phyloP scores from a whole-genome alignment of 2,329 filamentous ascomycete genomes.

The Pseudocercospora fuligena region DNA sequence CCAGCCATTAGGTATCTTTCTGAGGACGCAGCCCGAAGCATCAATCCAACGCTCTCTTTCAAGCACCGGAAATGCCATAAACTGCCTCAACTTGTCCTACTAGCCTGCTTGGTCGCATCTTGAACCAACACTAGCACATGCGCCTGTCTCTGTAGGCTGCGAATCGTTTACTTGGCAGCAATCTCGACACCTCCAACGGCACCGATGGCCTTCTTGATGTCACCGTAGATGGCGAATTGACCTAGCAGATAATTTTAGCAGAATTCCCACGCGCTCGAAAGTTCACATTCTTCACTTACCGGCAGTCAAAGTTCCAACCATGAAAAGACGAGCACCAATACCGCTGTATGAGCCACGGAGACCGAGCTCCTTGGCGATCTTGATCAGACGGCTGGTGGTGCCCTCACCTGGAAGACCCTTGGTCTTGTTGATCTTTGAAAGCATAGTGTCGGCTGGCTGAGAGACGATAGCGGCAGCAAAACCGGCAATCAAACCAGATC shows the following conservation, averaged over 20 bases:
- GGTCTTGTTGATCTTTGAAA: slow-evolving; percentile 96
- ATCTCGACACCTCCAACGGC: slow-evolving; percentile 80
- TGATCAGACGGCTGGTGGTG: slow-evolving; percentile 78
- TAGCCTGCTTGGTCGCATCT: slow-evolving; percentile 12
- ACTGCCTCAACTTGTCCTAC: slow-evolving; percentile 3
- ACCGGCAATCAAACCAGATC: slow-evolving; percentile 82
- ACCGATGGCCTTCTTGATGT: slow-evolving; percentile 54
- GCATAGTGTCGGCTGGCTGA: slow-evolving; percentile 91
- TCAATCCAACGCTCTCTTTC: neutral
- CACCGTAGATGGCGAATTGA: slow-evolving; percentile 89
- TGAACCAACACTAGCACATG: slow-evolving; percentile 6
- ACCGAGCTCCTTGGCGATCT: slow-evolving; percentile 87
- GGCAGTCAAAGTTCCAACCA: slow-evolving; percentile 75
- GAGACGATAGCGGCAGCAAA: slow-evolving; percentile 87
- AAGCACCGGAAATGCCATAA: slow-evolving; percentile 6
- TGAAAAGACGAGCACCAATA: slow-evolving; percentile 79
- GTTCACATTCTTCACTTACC: slow-evolving; percentile 36
- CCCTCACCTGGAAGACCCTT: slow-evolving; percentile 85
- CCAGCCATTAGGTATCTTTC: slow-evolving; percentile 15
- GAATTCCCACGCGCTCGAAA: neutral
- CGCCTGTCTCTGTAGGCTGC: neutral
- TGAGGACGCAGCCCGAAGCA: neutral
- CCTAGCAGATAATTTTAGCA: slow-evolving; percentile 36
- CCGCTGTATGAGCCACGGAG: slow-evolving; percentile 74
- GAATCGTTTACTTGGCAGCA: slow-evolving; percentile 34